A percentile compares a stretch with the other conserved stretches of the same genome.
These are phyloP conservation scores for Sporothrix phasma DNA, from an alignment of 2,329 filamentous ascomycete species.

Conservation along the genomic window DNA sequence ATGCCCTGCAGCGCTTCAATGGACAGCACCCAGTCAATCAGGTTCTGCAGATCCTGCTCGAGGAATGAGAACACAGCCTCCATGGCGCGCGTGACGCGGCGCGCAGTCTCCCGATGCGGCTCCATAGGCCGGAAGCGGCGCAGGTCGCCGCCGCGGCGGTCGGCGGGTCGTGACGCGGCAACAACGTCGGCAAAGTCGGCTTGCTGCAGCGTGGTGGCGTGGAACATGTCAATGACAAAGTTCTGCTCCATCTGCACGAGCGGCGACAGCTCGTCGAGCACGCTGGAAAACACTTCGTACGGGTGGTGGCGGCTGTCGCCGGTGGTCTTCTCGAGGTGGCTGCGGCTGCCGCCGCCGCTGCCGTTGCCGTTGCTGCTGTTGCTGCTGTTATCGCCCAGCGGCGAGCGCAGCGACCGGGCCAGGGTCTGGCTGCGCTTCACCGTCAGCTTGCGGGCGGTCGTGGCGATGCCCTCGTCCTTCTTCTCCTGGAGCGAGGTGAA, in stretches of 20 bases:
- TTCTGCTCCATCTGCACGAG: slow-evolving; percentile 91
- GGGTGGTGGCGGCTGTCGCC: slow-evolving; percentile 58
- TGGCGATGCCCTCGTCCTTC: slow-evolving; percentile 60
- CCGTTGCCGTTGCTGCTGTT: slow-evolving; percentile 8
- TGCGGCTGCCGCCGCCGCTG: background rate
- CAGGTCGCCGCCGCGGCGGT: slow-evolving; percentile 63
- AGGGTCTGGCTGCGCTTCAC: slow-evolving; percentile 89
- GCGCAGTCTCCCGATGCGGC: slow-evolving; percentile 77
- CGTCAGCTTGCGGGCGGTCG: slow-evolving; percentile 77
- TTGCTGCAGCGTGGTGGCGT: slow-evolving; percentile 74
- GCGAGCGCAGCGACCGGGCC: slow-evolving; percentile 60
- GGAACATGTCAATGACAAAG: slow-evolving; percentile 94
- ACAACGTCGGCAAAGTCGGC: slow-evolving; percentile 78
- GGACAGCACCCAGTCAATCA: slow-evolving; percentile 75
- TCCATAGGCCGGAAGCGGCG: slow-evolving; percentile 71
- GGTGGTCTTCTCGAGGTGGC: background rate
- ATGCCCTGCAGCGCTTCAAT: slow-evolving; percentile 86
- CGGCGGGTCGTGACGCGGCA: slow-evolving; percentile 51
- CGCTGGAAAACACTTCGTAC: slow-evolving; percentile 71
- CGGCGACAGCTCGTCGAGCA: slow-evolving; percentile 71
- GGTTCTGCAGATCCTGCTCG: slow-evolving; percentile 62
- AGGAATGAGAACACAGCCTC: slow-evolving; percentile 80
- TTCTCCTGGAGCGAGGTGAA: slow-evolving; percentile 84
- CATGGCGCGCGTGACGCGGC: slow-evolving; percentile 76
- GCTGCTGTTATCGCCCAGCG: slow-evolving; percentile 43